These are phyloP conservation scores for Pleurotus citrinopileatus DNA, from an alignment of 768 basidiomycete species.

Conservation along the genomic window DNA sequence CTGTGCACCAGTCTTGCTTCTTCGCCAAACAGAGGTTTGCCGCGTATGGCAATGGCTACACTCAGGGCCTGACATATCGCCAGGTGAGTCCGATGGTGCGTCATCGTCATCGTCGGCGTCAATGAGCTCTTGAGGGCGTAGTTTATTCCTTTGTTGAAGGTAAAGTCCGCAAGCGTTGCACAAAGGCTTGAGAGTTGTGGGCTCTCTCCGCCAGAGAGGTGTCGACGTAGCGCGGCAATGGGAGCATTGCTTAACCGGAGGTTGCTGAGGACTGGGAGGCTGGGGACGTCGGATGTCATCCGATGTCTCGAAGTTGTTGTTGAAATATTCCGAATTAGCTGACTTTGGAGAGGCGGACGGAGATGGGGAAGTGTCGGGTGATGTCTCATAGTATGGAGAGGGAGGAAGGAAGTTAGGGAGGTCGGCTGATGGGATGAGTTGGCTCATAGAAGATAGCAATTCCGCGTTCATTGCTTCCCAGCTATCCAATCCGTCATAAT, in stretches of 20 bases:
- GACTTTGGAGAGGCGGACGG: slow-evolving; percentile 5
- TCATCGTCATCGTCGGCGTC: slow-evolving; percentile 43
- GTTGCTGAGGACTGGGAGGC: background rate
- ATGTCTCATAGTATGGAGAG: slow-evolving; percentile 4
- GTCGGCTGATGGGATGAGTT: background rate
- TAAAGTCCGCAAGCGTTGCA: slow-evolving; percentile 50
- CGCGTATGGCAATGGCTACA: slow-evolving; percentile 50
- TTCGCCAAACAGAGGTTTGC: slow-evolving; percentile 48
- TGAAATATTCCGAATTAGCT: slow-evolving; percentile 4
- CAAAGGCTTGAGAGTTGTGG: slow-evolving; percentile 39
- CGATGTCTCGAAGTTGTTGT: background rate
- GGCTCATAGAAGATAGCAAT: slow-evolving; percentile 2
- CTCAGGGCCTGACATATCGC: slow-evolving; percentile 41
- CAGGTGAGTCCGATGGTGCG: slow-evolving; percentile 35
- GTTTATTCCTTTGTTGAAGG: slow-evolving; percentile 43
- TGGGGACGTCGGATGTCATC: background rate
- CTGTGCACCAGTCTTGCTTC: slow-evolving; percentile 47
- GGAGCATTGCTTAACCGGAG: slow-evolving; percentile 34
- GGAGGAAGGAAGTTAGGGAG: slow-evolving; percentile 2
- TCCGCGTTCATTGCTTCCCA: slow-evolving; percentile 8
- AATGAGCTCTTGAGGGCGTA: slow-evolving; percentile 47
- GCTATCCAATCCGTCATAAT: slow-evolving; percentile 3
- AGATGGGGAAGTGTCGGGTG: slow-evolving; percentile 2
- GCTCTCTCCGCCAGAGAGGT: slow-evolving; percentile 48
- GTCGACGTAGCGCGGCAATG: slow-evolving; percentile 46